phyloP scores from a whole-genome alignment of 768 basidiomycete genomes.

The Paxillus ammoniavirescens region DNA sequence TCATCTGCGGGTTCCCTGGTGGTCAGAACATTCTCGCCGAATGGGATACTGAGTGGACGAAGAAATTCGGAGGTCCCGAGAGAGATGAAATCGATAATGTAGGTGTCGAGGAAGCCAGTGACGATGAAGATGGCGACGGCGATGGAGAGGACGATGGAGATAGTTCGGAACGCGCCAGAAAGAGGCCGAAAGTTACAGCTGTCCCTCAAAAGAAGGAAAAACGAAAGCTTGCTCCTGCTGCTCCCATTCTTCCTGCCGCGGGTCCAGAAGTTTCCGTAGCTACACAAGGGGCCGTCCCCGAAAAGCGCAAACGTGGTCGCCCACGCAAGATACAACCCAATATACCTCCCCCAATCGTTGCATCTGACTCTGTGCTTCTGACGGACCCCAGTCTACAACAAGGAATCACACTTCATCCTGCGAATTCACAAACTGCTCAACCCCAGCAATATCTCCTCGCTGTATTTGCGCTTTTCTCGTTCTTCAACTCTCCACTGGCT shows the following conservation, averaged over 20 bases:
- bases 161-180: slow-evolving; percentile 51
- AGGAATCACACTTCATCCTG: slow-evolving; percentile 11
- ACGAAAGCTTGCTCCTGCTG: slow-evolving; percentile 32
- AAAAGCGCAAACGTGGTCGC: slow-evolving; percentile 83
- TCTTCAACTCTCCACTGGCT: slow-evolving; percentile 75
- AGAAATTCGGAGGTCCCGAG: slow-evolving; percentile 77
- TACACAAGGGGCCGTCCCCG: slow-evolving; percentile 40
- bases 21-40: slow-evolving; percentile 67
- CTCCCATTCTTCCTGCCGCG: slow-evolving; percentile 19
- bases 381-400: slow-evolving; percentile 16
- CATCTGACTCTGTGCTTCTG: slow-evolving; percentile 20
- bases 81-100: slow-evolving; percentile 60
- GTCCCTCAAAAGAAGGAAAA: slow-evolving; percentile 46
- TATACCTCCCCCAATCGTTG: slow-evolving; percentile 33
- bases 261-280: slow-evolving; percentile 26
- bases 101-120: slow-evolving; percentile 39
- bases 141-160: slow-evolving; percentile 39
- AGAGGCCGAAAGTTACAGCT: slow-evolving; percentile 54
- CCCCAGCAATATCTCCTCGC: slow-evolving; percentile 73
- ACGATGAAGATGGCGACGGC: slow-evolving; percentile 44
- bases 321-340: slow-evolving; percentile 69
- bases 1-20: slow-evolving; percentile 70
- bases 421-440: slow-evolving; percentile 13
- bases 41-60: slow-evolving; percentile 77
- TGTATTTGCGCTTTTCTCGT: slow-evolving; percentile 80